Conservation (phyloP, 148 eudicot species). For the Amaranthus hypochondriacus region DNA sequence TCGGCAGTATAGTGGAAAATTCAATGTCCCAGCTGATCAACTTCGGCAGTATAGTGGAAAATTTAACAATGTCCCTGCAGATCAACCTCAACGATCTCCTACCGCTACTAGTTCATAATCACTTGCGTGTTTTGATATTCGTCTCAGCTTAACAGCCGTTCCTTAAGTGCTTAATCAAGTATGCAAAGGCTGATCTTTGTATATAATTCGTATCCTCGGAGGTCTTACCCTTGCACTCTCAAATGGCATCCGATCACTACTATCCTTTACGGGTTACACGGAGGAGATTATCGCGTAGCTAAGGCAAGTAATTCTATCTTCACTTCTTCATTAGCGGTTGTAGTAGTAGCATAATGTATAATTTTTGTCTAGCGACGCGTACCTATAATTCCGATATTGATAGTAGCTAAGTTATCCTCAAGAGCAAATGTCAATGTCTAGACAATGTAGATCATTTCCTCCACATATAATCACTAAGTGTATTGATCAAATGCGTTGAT, state of each 20-base stretch:
- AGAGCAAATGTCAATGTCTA: conserved; percentile 1
- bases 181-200: conserved; percentile 23
- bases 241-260: conserved; percentile 5
- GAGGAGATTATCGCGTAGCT: conserved; percentile 6
- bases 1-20: conserved; percentile 61
- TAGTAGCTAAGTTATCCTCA: conserved; percentile 5
- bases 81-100: conserved; percentile 42
- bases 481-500: conserved; percentile 7
- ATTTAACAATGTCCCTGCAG: conserved; percentile 38
- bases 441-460: conserved; percentile 19
- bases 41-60: conserved; percentile 57
- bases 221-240: conserved; percentile 10
- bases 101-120: conserved; percentile 25
- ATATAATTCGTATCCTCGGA: conserved; percentile 17
- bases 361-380: conserved; percentile 17
- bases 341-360: conserved; percentile 15
- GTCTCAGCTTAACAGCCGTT: conserved; percentile 1
- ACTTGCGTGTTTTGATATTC: conserved; percentile 6
- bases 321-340: conserved; percentile 6
- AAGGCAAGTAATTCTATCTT: conserved; percentile 14
- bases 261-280: neutral
- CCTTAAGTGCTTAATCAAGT: conserved; percentile 1
- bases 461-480: conserved; percentile 13
- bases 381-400: conserved; percentile 8
- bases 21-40: conserved; percentile 32